Evolutionary conservation across 768 basidiomycete species (phyloP).

Genomic region (Boletellus ananas): DNA sequence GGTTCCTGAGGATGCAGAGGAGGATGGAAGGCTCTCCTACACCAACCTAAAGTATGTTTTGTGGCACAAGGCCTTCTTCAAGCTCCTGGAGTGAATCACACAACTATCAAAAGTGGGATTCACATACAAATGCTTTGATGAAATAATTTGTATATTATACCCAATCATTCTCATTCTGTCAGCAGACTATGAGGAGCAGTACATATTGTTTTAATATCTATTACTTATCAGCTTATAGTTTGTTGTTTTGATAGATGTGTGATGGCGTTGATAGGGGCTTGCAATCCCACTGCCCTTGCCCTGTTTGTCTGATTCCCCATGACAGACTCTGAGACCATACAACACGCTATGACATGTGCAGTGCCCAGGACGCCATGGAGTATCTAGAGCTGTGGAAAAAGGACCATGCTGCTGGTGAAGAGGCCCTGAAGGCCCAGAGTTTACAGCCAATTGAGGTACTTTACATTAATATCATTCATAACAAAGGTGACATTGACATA

Average conservation of each 20-base stretch:
- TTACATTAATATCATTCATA: too few species aligned
- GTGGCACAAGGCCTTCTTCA: constrained; percentile 34
- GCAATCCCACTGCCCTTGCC: too few species aligned
- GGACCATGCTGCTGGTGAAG: too few species aligned
- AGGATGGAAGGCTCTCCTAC: constrained; percentile 26
- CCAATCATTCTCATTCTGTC: constrained; percentile 37
- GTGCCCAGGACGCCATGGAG: too few species aligned
- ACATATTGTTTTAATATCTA: constrained; percentile 1
- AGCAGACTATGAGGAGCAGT: constrained; percentile 47
- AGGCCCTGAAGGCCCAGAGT: too few species aligned
- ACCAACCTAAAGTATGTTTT: constrained; percentile 32
- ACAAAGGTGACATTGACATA: too few species aligned
- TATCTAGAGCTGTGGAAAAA: too few species aligned
- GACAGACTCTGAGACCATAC: too few species aligned
- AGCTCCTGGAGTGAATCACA: constrained; percentile 28
- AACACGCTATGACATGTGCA: too few species aligned
- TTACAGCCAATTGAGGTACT: too few species aligned
- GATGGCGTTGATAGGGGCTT: neutral
- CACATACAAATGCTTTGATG: constrained; percentile 20
- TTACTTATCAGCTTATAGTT: too few species aligned
- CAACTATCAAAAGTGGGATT: constrained; percentile 19
- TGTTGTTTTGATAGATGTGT: neutral
- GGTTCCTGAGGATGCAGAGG: constrained; percentile 29
- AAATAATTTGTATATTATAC: constrained; percentile 25
- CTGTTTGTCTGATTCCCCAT: too few species aligned